Conservation (phyloP, 371 early-diverging fungal genomes). For the Choanephora cucurbitarum region DNA sequence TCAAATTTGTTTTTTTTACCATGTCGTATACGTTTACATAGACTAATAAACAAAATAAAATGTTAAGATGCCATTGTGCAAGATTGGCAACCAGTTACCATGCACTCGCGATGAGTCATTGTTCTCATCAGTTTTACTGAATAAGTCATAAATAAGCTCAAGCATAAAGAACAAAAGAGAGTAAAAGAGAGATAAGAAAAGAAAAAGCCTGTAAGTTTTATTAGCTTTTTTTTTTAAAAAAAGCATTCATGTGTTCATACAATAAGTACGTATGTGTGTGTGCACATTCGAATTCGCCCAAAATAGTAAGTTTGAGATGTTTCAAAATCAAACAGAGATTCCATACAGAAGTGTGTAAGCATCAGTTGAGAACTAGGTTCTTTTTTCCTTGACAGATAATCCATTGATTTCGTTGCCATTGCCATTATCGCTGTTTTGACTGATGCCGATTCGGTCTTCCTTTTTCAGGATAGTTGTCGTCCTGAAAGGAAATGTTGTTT, state of each 20-base stretch:
- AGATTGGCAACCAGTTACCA: constrained; percentile 7
- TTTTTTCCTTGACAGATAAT: no score
- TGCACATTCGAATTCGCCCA: no score
- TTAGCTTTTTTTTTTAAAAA: no score
- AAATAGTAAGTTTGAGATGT: background rate
- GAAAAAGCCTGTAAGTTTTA: constrained; percentile 1
- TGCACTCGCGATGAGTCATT: constrained; percentile 10
- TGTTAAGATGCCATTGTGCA: background rate
- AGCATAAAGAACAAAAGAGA: constrained; percentile 11
- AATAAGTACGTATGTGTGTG: no score
- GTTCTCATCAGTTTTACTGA: background rate
- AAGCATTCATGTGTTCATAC: no score
- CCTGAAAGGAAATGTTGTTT: constrained; percentile 4
- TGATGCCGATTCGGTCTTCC: no score
- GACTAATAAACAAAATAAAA: constrained; percentile 19
- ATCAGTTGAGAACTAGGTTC: no score
- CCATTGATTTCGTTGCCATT: constrained; percentile 8
- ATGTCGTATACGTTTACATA: constrained; percentile 56
- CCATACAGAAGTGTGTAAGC: background rate
- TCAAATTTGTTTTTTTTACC: constrained; percentile 30
- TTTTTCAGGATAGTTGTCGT: no score
- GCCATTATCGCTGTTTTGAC: no score
- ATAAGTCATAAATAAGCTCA: constrained; percentile 5
- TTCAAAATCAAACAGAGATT: background rate
- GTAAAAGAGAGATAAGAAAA: constrained; percentile 2